phyloP scores from a whole-genome alignment of 495 filamentous ascomycete species.

The Aspergillus panamensis region DNA sequence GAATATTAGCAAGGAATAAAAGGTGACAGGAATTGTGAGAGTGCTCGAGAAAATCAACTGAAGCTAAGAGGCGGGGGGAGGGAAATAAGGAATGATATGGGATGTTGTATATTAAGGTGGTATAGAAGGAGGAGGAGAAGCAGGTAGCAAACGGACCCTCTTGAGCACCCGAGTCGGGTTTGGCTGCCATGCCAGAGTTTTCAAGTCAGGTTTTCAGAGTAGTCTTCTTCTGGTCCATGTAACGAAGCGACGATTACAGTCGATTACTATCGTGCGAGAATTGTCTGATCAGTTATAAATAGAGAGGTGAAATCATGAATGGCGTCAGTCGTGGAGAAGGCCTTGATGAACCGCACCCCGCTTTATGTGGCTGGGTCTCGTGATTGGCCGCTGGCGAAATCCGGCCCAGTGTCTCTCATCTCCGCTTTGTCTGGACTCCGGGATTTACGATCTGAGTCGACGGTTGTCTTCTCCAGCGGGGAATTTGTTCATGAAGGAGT shows the following conservation, averaged over 20 bases:
- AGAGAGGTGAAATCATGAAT: conserved; percentile 23
- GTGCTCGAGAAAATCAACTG: neutral
- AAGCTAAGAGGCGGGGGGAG: neutral
- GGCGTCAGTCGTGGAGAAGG: conserved; percentile 23
- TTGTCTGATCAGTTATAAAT: conserved; percentile 12
- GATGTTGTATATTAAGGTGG: neutral
- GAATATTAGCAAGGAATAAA: conserved; percentile 13
- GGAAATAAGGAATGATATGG: neutral
- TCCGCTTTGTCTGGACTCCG: neutral
- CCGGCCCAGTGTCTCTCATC: neutral
- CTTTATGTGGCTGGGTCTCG: conserved; percentile 7
- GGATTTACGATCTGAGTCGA: neutral
- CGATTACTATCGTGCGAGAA: neutral
- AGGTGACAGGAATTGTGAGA: neutral
- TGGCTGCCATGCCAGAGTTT: neutral
- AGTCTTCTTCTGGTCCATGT: neutral
- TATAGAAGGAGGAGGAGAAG: conserved; percentile 1
- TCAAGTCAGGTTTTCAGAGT: neutral
- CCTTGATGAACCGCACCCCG: conserved; percentile 10
- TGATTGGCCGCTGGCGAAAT: conserved; percentile 14
- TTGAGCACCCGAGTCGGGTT: neutral
- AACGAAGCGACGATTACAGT: neutral
- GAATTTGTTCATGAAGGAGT: neutral
- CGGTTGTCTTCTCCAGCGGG: neutral
- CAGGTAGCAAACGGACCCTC: neutral